Evolutionary conservation across 2,329 filamentous ascomycete genomes (phyloP), one percentile per base, ranked within the genome.

Genomic region (Pseudogymnoascus sp.): DNA sequence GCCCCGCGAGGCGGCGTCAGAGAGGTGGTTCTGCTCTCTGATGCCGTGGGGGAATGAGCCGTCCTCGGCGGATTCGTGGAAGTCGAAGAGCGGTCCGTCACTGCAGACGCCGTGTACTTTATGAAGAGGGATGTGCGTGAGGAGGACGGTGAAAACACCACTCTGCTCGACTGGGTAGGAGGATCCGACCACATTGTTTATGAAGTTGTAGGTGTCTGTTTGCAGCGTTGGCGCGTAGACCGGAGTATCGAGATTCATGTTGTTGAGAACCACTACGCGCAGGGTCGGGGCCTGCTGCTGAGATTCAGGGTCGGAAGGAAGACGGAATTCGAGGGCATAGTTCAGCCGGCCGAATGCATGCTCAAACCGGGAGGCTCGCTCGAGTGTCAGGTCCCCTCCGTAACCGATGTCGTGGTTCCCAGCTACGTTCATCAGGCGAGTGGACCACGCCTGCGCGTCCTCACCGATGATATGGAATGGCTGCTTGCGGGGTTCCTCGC

Each of bases 391-490:
- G 74, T 99, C 95, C 2, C 95, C 95, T 0, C 93, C 91, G 73
- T 99, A 99, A 36, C 95, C 95, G 71, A 99, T 88, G 74, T 99
- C 95, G 73, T 99, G 95, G 72, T 99, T 99, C 1, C 95, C 95
- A 0, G 87, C 92, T 25, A 97, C 85, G 69, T 96, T 96, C 73
- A 99, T 91, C 66, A 97, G 81, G 63, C 89, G 84, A 42, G 79
- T 82, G n/a, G 80, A 76, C 95, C 95, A 97, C 2, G 76, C 75
- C 5, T 78, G 75, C 5, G 76, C 75, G 64, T 84, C 79, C 56
- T 74, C 73, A 34, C 75, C 75, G 5, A 77, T 65, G 5, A 74
- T 74, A 18, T 56, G 49, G 9, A 56, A 56, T 1, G 49, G 49
- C 25, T 56, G n/a, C 5, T 9, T 34, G 0, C 73, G 76, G 40